Evolutionary conservation across 805 yeast species (phyloP).

Genomic region (Saccharomycopsis oosterbeekiorum): DNA sequence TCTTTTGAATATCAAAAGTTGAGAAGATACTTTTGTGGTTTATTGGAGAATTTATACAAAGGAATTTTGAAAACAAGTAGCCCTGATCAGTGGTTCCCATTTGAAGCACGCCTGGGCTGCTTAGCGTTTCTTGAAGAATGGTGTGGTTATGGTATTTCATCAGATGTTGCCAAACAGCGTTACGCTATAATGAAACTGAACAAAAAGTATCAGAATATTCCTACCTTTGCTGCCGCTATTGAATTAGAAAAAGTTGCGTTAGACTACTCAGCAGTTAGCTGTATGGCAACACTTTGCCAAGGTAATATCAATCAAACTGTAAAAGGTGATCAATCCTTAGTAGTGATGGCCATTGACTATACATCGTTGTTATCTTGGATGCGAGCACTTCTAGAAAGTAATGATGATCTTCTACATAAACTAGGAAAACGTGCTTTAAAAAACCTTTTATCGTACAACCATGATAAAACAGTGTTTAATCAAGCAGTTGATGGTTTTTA

Average conservation of each 20-base stretch:
- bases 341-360: slow-evolving; percentile 61
- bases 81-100: slow-evolving; percentile 60
- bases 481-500: slow-evolving; percentile 57
- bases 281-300: slow-evolving; percentile 74
- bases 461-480: slow-evolving; percentile 40
- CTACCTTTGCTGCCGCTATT: slow-evolving; percentile 23
- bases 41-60: slow-evolving; percentile 63
- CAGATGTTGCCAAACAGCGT: slow-evolving; percentile 52
- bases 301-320: slow-evolving; percentile 54
- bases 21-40: slow-evolving; percentile 74
- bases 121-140: slow-evolving; percentile 81
- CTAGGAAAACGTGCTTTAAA: slow-evolving; percentile 64
- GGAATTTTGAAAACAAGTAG: slow-evolving; percentile 38
- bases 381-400: slow-evolving; percentile 44
- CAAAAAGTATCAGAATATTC: slow-evolving; percentile 25
- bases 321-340: slow-evolving; percentile 36
- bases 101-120: slow-evolving; percentile 74
- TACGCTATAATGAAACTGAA: slow-evolving; percentile 46
- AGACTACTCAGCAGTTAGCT: slow-evolving; percentile 65
- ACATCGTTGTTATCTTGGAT: slow-evolving; percentile 68
- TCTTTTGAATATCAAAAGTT: slow-evolving; percentile 66
- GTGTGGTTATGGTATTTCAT: slow-evolving; percentile 82
- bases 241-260: slow-evolving; percentile 37
- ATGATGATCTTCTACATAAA: slow-evolving; percentile 43
- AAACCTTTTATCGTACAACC: slow-evolving; percentile 53